Conservation (phyloP, 2,329 filamentous ascomycete species). For the Ophiognomonia clavigignenti-juglandacearum region DNA sequence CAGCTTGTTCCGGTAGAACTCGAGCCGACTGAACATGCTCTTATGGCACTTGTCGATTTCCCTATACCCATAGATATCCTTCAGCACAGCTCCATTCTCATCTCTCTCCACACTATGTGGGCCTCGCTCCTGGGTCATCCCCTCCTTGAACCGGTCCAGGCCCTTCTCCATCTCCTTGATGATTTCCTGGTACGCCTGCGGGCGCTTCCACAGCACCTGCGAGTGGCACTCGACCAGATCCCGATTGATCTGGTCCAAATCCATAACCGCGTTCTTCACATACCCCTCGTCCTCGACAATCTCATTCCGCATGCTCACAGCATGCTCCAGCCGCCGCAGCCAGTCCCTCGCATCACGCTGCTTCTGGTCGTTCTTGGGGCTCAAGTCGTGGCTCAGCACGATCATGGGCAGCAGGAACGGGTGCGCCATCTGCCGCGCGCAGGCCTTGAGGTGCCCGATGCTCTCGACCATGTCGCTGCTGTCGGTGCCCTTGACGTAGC, state of each 20-base stretch:
- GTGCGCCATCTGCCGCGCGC: slow-evolving; percentile 46
- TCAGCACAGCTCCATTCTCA: slow-evolving; percentile 14
- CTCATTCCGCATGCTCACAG: slow-evolving; percentile 56
- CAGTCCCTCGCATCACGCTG: slow-evolving; percentile 60
- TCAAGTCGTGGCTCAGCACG: slow-evolving; percentile 54
- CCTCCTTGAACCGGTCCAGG: slow-evolving; percentile 38
- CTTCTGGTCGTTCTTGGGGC: slow-evolving; percentile 51
- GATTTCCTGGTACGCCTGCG: slow-evolving; percentile 55
- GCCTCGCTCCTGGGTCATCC: slow-evolving; percentile 19
- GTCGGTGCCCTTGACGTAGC: slow-evolving; percentile 57
- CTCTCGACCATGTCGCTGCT: slow-evolving; percentile 48
- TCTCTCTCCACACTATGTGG: slow-evolving; percentile 17
- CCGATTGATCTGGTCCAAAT: slow-evolving; percentile 56
- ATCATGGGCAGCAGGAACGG: slow-evolving; percentile 56
- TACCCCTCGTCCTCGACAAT: slow-evolving; percentile 52
- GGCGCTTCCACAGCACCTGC: slow-evolving; percentile 58
- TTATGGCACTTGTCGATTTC: slow-evolving; percentile 42
- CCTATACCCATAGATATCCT: slow-evolving; percentile 22
- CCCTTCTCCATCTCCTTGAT: slow-evolving; percentile 42
- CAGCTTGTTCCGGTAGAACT: slow-evolving; percentile 58
- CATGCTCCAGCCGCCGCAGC: slow-evolving; percentile 56
- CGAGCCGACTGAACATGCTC: slow-evolving; percentile 48
- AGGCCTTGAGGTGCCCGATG: slow-evolving; percentile 46
- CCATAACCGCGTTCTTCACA: slow-evolving; percentile 44
- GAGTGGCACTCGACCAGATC: slow-evolving; percentile 61